Base-by-base conservation (phyloP, 2,329 filamentous ascomycete genomes). In the Elsinoe necatrix region DNA sequence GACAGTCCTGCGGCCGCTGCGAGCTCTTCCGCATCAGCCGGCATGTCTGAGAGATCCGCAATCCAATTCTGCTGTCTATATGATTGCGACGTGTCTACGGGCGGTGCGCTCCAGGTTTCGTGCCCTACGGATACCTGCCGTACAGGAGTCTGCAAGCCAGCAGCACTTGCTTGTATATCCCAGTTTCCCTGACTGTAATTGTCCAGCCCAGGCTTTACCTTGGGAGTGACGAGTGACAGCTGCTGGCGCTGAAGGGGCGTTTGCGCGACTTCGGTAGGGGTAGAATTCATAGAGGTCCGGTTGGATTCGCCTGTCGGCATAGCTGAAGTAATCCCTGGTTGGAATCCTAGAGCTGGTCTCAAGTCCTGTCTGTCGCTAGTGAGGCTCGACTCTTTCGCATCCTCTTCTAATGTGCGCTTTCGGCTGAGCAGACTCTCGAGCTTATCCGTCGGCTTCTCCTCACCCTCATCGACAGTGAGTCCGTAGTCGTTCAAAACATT, bases 401-500 rank as follows among this genome's bases (percentile, higher is more conserved):
- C 41, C 21, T 57, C 51, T 16, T 54, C 41, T 11, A 55, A 41
- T 1, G 34, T 43, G 5, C 61, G 48, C 58, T 62, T 50, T 57
- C 59, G 18, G 11, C 60, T 48, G 37, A 62, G 42, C 9, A 51
- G 20, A 45, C 34, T 57, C 8, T 56, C 25, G 21, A 62, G 57
- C 18, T 42, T 9, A 29, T 60, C 47, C 9, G 55, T 4, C 45
- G 60, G n/a, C n/a, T 58, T 41, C 4, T 52, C 57, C 45, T 76
- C 70, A 57, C 87, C 77, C 42, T 80, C 77, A 6, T 75, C 71
- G 58, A 84, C 79, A 41, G 72, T 68, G 20, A 86, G 71, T 2
- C 85, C 84, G 61, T 80, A 73, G 42, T 76, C 71, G 54, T 75
- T 72, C 31, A 89, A 74, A 16, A 89, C 72, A 14, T 71, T 71